Conservation (phyloP, 2,329 filamentous ascomycete genomes). For the Fusarium protoensiforme region DNA sequence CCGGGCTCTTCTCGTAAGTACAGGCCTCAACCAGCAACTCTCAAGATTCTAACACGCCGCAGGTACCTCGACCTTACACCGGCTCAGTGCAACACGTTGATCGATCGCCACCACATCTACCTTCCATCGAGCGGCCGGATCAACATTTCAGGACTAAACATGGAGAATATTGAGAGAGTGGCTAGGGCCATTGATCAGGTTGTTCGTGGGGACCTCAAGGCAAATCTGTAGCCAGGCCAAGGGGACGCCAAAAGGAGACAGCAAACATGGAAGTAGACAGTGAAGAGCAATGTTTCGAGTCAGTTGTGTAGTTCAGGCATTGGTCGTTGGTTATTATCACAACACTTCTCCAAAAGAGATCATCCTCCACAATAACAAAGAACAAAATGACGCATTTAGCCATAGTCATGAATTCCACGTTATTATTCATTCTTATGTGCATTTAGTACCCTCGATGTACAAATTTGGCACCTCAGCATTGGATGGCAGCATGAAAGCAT, state of each 20-base stretch:
- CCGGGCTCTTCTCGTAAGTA: constrained; percentile 18
- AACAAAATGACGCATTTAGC: not conserved
- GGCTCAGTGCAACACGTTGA: constrained; percentile 9
- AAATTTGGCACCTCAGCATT: not conserved
- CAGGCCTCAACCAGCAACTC: not conserved
- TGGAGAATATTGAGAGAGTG: not conserved
- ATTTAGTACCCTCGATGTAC: not conserved
- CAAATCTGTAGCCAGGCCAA: not conserved
- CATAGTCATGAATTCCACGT: not conserved
- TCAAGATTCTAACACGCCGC: not conserved
- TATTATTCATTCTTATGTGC: not conserved
- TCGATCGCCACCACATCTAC: constrained; percentile 22
- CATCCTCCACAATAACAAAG: not conserved
- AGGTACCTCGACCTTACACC: constrained; percentile 10
- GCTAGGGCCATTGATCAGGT: not conserved
- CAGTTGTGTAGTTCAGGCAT: not conserved
- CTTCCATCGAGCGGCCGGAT: constrained; percentile 8
- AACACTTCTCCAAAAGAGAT: not conserved
- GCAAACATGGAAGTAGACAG: not conserved
- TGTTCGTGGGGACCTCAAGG: not conserved
- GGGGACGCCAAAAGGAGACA: not conserved
- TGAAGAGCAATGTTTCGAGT: not conserved
- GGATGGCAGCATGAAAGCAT: not conserved
- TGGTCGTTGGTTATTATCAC: not conserved
- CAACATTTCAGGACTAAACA: constrained; percentile 2